These are phyloP conservation scores for Naganishia cerealis DNA, from an alignment of 1,284 basidiomycete genomes.

Conservation along the genomic window DNA sequence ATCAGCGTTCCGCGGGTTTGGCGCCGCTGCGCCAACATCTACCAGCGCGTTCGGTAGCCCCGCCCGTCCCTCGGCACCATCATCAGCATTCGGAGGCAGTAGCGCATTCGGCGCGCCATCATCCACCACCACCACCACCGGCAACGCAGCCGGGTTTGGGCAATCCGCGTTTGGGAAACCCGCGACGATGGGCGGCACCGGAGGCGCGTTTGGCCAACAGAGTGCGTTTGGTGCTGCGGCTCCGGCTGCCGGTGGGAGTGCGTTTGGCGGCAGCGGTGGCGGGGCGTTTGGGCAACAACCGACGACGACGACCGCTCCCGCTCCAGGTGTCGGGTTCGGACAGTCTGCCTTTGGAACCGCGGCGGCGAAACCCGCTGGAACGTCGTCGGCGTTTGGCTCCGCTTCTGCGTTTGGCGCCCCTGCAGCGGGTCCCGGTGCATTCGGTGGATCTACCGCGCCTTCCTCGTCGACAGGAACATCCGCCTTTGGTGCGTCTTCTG, in stretches of 20 bases:
- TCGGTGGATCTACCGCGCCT: too few species aligned
- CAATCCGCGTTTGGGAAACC: constrained; percentile 16
- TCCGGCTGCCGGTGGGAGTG: constrained; percentile 26
- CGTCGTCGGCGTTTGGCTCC: constrained; percentile 37
- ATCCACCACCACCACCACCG: not conserved
- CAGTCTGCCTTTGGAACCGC: constrained; percentile 47
- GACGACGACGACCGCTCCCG: not conserved
- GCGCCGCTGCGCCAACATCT: constrained; percentile 29
- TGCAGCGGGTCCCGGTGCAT: too few species aligned
- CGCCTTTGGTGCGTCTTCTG: constrained; percentile 44
- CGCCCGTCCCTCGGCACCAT: constrained; percentile 9
- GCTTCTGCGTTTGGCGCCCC: constrained; percentile 33
- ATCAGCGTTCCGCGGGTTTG: not conserved
- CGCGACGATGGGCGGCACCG: constrained; percentile 45
- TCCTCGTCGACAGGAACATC: constrained; percentile 35
- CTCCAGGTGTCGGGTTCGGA: not conserved
- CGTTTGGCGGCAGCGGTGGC: constrained; percentile 37
- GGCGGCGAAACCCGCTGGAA: constrained; percentile 25
- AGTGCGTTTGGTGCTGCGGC: constrained; percentile 57
- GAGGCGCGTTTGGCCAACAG: constrained; percentile 50
- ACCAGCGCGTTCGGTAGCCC: constrained; percentile 28
- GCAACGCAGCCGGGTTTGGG: not conserved
- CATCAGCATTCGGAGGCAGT: constrained; percentile 36
- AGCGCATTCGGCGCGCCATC: constrained; percentile 31
- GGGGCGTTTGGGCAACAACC: too few species aligned